Evolutionary conservation across 805 yeast species (phyloP).

Genomic region (Candida namnaoensis): DNA sequence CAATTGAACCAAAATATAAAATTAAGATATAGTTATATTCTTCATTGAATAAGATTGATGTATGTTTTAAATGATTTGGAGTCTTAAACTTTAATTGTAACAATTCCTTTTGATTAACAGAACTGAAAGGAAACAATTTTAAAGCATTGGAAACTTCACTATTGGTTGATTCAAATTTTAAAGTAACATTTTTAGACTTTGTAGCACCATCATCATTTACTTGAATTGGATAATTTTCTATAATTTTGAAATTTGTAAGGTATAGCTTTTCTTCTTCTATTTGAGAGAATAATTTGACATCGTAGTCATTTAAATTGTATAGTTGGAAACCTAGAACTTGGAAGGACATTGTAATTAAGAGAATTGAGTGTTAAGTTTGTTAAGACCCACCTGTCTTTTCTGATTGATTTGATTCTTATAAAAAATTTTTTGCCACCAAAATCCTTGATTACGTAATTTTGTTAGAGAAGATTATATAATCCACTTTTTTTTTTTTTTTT

Average conservation of each 20-base stretch:
- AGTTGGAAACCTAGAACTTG: slow-evolving; percentile 14
- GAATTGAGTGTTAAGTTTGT: too few relatives aligned
- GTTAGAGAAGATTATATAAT: too few relatives aligned
- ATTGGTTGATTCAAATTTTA: slow-evolving; percentile 2
- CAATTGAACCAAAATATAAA: slow-evolving; percentile 7
- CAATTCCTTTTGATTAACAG: slow-evolving; percentile 9
- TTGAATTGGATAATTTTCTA: slow-evolving; percentile 10
- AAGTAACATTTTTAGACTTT: slow-evolving; percentile 9
- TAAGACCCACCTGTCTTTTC: too few relatives aligned
- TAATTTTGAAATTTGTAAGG: slow-evolving; percentile 10
- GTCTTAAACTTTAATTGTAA: slow-evolving; percentile 5
- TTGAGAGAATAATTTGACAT: slow-evolving; percentile 11
- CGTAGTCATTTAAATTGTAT: slow-evolving; percentile 17
- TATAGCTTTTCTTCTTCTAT: slow-evolving; percentile 13
- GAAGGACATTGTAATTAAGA: slow-evolving; percentile 4
- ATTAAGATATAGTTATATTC: slow-evolving; percentile 15
- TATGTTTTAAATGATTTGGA: slow-evolving; percentile 1
- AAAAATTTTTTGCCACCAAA: too few relatives aligned
- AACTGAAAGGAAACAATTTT: slow-evolving; percentile 15
- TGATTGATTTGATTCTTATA: too few relatives aligned
- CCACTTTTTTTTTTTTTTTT: too few relatives aligned
- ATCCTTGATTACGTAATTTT: too few relatives aligned
- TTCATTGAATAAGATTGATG: slow-evolving; percentile 9
- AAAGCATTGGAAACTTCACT: slow-evolving; percentile 1
- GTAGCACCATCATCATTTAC: slow-evolving; percentile 15